Percentiles rank a stretch among this genome's conserved stretches.
Evolutionary conservation across 129 eudicot species (phyloP).

Genomic region (Tanacetum coccineum): DNA sequence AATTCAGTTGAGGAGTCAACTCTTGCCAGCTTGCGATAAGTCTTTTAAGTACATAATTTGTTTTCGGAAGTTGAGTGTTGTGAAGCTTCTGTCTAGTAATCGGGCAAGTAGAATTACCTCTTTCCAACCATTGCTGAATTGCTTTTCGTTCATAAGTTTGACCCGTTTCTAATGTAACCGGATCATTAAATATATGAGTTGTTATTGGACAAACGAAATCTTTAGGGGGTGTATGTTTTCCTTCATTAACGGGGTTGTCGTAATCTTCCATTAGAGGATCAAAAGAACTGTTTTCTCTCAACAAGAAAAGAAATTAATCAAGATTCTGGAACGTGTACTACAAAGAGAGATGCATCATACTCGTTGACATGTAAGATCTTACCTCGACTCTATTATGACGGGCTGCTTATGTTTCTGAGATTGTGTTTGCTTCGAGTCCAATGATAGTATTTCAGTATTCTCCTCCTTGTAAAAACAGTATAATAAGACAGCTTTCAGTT

Average conservation of each 20-base stretch:
- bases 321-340: constrained; percentile 19
- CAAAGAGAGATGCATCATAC: neutral
- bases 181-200: constrained; percentile 65
- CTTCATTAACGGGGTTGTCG: constrained; percentile 40
- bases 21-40: constrained; percentile 80
- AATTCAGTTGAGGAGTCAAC: constrained; percentile 35
- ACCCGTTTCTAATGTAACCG: constrained; percentile 86
- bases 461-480: constrained; percentile 35
- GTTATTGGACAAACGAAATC: constrained; percentile 90
- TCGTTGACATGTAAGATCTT: neutral
- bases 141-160: constrained; percentile 82
- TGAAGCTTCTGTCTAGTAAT: constrained; percentile 74
- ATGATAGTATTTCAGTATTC: constrained; percentile 27
- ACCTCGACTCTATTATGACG: constrained; percentile 48
- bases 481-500: constrained; percentile 28
- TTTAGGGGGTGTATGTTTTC: constrained; percentile 66
- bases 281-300: constrained; percentile 27
- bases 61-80: constrained; percentile 59
- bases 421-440: constrained; percentile 31
- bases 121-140: constrained; percentile 77
- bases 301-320: neutral
- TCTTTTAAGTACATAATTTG: constrained; percentile 75
- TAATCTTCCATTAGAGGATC: constrained; percentile 45
- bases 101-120: constrained; percentile 75
- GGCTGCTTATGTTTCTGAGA: constrained; percentile 40